These are phyloP conservation scores for Populus davidiana DNA, from an alignment of 345 rosid genomes.

Conservation along the genomic window DNA sequence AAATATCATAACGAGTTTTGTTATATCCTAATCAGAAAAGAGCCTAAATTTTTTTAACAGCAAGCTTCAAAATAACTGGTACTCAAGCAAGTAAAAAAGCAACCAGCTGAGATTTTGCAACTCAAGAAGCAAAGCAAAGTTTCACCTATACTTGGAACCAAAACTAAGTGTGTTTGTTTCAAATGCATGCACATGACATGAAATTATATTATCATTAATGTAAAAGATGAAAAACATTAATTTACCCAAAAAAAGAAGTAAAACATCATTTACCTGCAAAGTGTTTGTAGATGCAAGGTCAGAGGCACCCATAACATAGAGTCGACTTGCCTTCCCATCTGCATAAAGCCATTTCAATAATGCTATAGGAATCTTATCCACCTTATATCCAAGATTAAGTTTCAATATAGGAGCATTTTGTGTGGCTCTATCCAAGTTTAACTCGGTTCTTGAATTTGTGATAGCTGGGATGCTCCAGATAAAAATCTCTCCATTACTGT, in stretches of 20 bases:
- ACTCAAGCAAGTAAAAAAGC: background rate
- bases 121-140: background rate
- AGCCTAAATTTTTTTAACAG: background rate
- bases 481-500: slow-evolving; percentile 71
- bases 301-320: slow-evolving; percentile 60
- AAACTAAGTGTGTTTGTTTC: background rate
- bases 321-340: slow-evolving; percentile 72
- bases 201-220: background rate
- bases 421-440: slow-evolving; percentile 34
- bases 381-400: slow-evolving; percentile 79
- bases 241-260: no score
- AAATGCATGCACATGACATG: background rate
- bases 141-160: background rate
- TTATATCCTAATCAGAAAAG: slow-evolving; percentile 1
- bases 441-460: slow-evolving; percentile 35
- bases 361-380: slow-evolving; percentile 67
- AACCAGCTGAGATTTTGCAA: background rate
- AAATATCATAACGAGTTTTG: background rate
- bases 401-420: slow-evolving; percentile 51
- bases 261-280: slow-evolving; percentile 44
- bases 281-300: slow-evolving; percentile 48
- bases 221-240: no score
- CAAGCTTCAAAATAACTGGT: background rate
- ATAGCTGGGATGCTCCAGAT: slow-evolving; percentile 60
- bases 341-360: slow-evolving; percentile 65